phyloP scores from a whole-genome alignment of 108 stramenopile genomes.

The Cylindrotheca closterium region DNA sequence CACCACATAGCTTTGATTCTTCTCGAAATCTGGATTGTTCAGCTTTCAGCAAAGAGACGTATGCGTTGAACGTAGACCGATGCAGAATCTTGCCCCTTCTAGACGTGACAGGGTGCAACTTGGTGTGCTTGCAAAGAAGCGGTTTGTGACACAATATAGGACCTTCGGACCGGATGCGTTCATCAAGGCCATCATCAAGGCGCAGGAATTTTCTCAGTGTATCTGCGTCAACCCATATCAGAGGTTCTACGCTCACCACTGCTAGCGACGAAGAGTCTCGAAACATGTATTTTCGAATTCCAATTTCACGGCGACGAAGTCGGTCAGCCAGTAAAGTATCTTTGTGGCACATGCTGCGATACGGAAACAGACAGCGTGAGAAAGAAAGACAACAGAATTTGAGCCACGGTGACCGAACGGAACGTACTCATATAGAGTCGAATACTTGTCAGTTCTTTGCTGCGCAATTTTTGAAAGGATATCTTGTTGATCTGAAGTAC shows the following conservation, averaged over 20 bases:
- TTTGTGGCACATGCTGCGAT: slow-evolving; percentile 27
- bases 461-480: slow-evolving; percentile 21
- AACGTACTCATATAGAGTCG: slow-evolving; percentile 28
- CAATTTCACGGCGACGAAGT: slow-evolving; percentile 30
- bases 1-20: slow-evolving; percentile 6
- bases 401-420: neutral
- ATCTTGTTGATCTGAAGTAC: neutral
- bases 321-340: slow-evolving; percentile 23
- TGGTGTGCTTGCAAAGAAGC: slow-evolving; percentile 54
- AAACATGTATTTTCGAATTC: slow-evolving; percentile 37
- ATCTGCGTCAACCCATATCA: slow-evolving; percentile 56
- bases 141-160: slow-evolving; percentile 27
- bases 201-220: slow-evolving; percentile 55
- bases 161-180: slow-evolving; percentile 10
- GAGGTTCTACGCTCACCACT: neutral
- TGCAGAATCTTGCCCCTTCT: slow-evolving; percentile 64
- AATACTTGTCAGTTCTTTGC: slow-evolving; percentile 20
- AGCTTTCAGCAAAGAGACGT: slow-evolving; percentile 27
- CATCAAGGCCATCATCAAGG: slow-evolving; percentile 49
- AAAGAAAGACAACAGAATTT: neutral
- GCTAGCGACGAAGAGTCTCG: slow-evolving; percentile 6
- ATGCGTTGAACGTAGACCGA: slow-evolving; percentile 35
- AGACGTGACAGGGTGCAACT: slow-evolving; percentile 50
- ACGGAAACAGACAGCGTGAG: neutral
- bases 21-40: slow-evolving; percentile 30